Evolutionary conservation across 2,329 filamentous ascomycete species (phyloP), one percentile per base, ranked within the genome.

Genomic region (Ascomycota sp.): DNA sequence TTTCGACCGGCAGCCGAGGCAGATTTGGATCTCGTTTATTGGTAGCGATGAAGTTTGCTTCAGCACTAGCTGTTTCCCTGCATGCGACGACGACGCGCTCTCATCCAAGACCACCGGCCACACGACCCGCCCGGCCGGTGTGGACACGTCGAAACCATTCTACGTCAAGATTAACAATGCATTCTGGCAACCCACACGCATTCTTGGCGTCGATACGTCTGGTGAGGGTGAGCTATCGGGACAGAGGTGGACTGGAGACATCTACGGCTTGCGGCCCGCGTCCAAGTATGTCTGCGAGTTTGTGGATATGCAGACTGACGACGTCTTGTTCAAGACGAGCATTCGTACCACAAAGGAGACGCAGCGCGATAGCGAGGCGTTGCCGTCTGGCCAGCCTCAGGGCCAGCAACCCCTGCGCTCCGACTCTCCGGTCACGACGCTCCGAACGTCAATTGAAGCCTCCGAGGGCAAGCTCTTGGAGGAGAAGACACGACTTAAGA

Each of bases 261-360:
- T 76, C n/a, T 74, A 72, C 43, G 70, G 69, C 25, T 56, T 76
- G 34, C 67, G 77, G 12, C 74, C 79, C 7, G 61, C 75, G 43
- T 79, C 76, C 37, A 82, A 74, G 53, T 86, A 84, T 53, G 69
- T 73, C 40, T 79, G 72, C 53, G 77, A 86, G 50, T 80, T 84
- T 48, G 67, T 84, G 37, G 69, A 76, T 50, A 73, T 68, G 30
- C 58, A 58, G 24, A 76, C 73, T 38, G 64, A 72, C 39, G 57
- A 68, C 44, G 59, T 80, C 36, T 59, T 84, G 40, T 81, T 78
- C 47, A 70, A 72, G 24, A 72, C 74, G 6, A 80, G 71, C 52
- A 67, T 84, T 40, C 68, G 76, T 47, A 82, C 76, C 6, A 55
- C 62, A 6, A 59, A 62, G 39, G 65, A 66, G 35, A 45, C 48